Evolutionary conservation across 169 alveolate genomes (phyloP).

Genomic region (Babesia sp.): DNA sequence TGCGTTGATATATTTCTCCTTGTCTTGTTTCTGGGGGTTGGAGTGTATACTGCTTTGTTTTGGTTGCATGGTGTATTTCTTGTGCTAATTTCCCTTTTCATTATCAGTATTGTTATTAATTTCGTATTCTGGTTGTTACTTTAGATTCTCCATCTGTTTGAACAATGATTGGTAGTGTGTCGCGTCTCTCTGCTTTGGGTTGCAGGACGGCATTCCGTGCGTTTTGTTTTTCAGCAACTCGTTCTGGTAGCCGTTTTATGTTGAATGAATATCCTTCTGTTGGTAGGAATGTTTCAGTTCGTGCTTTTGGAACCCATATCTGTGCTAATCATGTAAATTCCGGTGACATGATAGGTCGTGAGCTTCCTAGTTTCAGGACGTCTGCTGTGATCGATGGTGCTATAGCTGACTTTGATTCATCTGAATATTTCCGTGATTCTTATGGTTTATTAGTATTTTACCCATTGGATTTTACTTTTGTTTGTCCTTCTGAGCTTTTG

Average conservation of each 20-base stretch:
- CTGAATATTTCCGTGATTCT: slow-evolving; percentile 66
- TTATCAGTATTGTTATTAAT: too few species aligned
- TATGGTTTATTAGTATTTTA: slow-evolving; percentile 75
- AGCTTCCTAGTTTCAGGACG: slow-evolving; percentile 68
- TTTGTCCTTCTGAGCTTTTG: slow-evolving; percentile 80
- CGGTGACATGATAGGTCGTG: slow-evolving; percentile 60
- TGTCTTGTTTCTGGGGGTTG: too few species aligned
- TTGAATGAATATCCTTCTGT: neutral
- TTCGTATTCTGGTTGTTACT: too few species aligned
- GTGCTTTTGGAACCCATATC: slow-evolving; percentile 16
- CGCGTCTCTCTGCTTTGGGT: slow-evolving; percentile 16
- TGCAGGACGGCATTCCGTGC: neutral
- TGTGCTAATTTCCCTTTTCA: too few species aligned
- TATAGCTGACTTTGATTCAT: slow-evolving; percentile 61
- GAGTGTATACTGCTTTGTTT: too few species aligned
- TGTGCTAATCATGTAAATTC: neutral
- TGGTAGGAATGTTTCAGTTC: neutral
- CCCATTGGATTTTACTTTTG: slow-evolving; percentile 80
- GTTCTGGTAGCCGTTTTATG: neutral
- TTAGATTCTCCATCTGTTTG: too few species aligned
- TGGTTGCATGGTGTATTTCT: too few species aligned
- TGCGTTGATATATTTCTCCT: too few species aligned
- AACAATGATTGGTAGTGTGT: slow-evolving; percentile 8
- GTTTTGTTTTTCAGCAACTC: neutral
- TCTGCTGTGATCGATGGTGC: slow-evolving; percentile 67